These are phyloP conservation scores for Lachnellula occidentalis DNA, from an alignment of 2,329 filamentous ascomycete species.

Conservation along the genomic window DNA sequence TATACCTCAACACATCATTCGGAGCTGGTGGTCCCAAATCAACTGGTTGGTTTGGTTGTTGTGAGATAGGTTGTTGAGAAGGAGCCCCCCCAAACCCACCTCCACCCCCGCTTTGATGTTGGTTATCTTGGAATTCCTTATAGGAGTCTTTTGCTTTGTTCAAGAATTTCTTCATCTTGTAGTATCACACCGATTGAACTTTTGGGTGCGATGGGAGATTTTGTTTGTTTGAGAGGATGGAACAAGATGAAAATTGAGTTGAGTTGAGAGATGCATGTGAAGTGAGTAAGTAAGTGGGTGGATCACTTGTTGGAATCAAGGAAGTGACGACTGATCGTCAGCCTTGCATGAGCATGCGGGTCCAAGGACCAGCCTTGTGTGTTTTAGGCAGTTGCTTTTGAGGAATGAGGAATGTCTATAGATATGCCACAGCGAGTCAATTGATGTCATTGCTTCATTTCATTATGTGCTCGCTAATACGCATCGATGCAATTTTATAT, in stretches of 20 bases:
- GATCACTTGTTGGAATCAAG: too few species aligned
- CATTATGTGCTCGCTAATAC: too few species aligned
- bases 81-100: not conserved
- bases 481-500: too few species aligned
- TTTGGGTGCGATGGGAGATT: too few species aligned
- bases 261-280: not conserved
- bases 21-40: constrained; percentile 31
- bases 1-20: constrained; percentile 44
- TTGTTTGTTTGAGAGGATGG: not conserved
- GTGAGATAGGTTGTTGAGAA: constrained; percentile 3
- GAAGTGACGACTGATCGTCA: too few species aligned
- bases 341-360: too few species aligned
- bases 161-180: constrained; percentile 34
- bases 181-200: too few species aligned
- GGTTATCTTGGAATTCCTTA: constrained; percentile 17
- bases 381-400: too few species aligned
- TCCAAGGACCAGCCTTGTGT: too few species aligned
- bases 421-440: too few species aligned
- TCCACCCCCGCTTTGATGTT: not conserved
- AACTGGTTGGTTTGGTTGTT: constrained; percentile 21
- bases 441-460: too few species aligned
- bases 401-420: too few species aligned
- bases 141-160: constrained; percentile 33
- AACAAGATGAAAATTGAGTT: not conserved
- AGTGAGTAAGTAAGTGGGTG: not conserved